Conservation (phyloP, 768 basidiomycete species). For the Megacollybia marginata region DNA sequence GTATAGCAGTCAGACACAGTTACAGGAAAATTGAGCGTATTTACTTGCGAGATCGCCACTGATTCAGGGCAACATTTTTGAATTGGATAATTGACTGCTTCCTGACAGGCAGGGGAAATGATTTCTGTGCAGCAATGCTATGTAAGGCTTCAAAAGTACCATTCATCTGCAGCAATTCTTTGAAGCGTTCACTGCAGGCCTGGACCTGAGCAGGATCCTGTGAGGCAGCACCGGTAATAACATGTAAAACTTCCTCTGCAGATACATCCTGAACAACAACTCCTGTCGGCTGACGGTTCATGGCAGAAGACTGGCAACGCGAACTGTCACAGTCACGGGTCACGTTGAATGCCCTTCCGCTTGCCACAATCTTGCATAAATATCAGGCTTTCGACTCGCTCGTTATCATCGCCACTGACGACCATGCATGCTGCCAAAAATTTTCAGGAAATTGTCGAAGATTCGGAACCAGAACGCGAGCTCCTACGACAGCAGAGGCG, state of each 20-base stretch:
- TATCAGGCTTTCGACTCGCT: too few species aligned
- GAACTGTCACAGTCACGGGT: too few species aligned
- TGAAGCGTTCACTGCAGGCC: conserved; percentile 51
- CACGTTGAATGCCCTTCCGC: too few species aligned
- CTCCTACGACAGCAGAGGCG: conserved; percentile 5
- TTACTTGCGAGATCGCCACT: conserved; percentile 79
- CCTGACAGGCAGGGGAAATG: conserved; percentile 58
- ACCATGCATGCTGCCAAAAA: background rate
- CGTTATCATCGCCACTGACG: background rate
- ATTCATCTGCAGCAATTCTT: conserved; percentile 56
- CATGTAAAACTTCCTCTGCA: conserved; percentile 58
- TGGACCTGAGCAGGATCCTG: conserved; percentile 56
- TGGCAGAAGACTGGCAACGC: too few species aligned
- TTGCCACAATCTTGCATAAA: too few species aligned
- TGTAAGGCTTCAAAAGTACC: conserved; percentile 69
- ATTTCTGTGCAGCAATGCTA: conserved; percentile 58
- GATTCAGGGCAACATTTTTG: conserved; percentile 68
- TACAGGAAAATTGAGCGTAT: conserved; percentile 10
- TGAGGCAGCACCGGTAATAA: conserved; percentile 62
- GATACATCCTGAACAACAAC: conserved; percentile 36
- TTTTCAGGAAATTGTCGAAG: conserved; percentile 42
- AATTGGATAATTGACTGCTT: conserved; percentile 84
- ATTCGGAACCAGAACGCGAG: conserved; percentile 69
- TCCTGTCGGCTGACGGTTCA: too few species aligned
- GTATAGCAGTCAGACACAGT: conserved; percentile 7